phyloP scores from a whole-genome alignment of 2,329 filamentous ascomycete species.

The Tolypocladium cylindrosporum region DNA sequence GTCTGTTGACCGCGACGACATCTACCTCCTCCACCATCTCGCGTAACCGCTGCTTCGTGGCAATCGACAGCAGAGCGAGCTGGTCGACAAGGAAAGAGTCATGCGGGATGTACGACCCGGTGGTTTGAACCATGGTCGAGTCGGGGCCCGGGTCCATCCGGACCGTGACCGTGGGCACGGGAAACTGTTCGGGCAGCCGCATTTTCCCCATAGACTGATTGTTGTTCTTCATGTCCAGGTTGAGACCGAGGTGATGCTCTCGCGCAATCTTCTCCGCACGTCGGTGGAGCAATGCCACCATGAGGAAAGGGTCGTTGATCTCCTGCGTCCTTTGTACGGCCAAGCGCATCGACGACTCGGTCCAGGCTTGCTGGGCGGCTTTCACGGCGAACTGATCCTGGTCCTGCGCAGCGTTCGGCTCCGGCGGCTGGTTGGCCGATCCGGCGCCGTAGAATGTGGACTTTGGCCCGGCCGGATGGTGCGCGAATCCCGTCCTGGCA shows the following conservation, averaged over 20 bases:
- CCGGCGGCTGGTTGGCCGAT: constrained; percentile 52
- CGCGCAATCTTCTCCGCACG: constrained; percentile 47
- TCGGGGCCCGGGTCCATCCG: constrained; percentile 50
- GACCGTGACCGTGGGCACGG: constrained; percentile 42
- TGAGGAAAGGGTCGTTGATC: constrained; percentile 63
- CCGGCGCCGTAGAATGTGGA: constrained; percentile 55
- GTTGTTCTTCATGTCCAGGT: constrained; percentile 42
- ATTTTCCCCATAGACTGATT: constrained; percentile 35
- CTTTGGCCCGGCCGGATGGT: constrained; percentile 43
- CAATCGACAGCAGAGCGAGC: constrained; percentile 71
- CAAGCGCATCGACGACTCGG: constrained; percentile 51
- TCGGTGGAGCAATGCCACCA: constrained; percentile 50
- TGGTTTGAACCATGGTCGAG: constrained; percentile 50
- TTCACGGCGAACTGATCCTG: constrained; percentile 59
- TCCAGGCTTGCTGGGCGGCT: constrained; percentile 55
- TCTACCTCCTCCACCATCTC: constrained; percentile 70
- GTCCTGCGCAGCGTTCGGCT: constrained; percentile 29
- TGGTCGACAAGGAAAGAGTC: constrained; percentile 73
- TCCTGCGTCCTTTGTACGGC: constrained; percentile 56
- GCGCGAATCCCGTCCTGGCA: constrained; percentile 38
- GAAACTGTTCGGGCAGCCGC: constrained; percentile 37
- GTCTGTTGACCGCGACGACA: constrained; percentile 58
- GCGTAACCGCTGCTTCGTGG: constrained; percentile 69
- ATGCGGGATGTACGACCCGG: constrained; percentile 61
- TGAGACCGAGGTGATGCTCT: constrained; percentile 47